Conservation (phyloP, 441 rosid genomes). For the Gossypium gossypioides region DNA sequence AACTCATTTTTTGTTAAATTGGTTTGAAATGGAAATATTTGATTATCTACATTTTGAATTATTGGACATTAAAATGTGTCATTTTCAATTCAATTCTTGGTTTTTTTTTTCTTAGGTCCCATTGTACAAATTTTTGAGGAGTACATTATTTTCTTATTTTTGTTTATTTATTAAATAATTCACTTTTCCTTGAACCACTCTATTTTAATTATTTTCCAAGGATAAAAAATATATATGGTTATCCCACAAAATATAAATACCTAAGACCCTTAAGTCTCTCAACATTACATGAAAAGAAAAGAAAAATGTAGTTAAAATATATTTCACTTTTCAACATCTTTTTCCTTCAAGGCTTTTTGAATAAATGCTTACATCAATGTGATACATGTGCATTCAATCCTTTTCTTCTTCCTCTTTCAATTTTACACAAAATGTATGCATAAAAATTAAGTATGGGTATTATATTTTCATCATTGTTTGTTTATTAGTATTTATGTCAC, state of each 20-base stretch:
- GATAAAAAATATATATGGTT: neutral
- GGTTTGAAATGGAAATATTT: too few relatives aligned
- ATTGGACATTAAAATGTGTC: too few relatives aligned
- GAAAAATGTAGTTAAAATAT: neutral
- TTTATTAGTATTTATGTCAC: too few relatives aligned
- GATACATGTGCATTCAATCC: neutral
- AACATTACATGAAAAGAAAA: neutral
- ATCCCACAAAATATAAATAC: neutral
- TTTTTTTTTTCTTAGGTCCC: too few relatives aligned
- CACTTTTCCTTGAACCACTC: neutral
- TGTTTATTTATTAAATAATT: neutral
- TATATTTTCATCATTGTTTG: too few relatives aligned
- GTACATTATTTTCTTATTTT: neutral
- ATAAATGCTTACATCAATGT: neutral
- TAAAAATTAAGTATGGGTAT: too few relatives aligned
- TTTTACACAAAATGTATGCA: neutral
- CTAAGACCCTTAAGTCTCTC: neutral
- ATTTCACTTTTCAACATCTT: neutral
- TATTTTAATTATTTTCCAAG: neutral
- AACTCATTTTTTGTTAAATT: too few relatives aligned
- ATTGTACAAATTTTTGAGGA: too few relatives aligned
- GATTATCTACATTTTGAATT: too few relatives aligned
- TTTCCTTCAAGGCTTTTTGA: neutral
- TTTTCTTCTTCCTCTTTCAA: neutral
- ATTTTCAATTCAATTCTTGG: too few relatives aligned